Conservation (phyloP, 768 basidiomycete species). For the Calocybe indica region DNA sequence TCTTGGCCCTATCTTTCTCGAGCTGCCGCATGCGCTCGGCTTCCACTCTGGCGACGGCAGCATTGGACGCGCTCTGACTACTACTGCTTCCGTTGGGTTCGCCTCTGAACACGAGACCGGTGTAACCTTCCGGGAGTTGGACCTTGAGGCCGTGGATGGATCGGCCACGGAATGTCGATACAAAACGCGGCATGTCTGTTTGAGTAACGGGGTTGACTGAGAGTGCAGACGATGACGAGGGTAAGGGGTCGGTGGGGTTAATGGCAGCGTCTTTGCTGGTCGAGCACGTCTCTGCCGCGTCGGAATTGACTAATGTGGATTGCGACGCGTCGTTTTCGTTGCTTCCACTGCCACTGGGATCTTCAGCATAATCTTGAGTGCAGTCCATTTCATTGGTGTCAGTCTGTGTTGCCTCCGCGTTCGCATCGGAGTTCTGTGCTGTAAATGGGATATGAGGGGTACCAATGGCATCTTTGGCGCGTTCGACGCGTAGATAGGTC, state of each 20-base stretch:
- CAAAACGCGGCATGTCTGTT: slow-evolving; percentile 26
- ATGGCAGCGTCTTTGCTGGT: background rate
- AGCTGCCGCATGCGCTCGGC: too few relatives aligned
- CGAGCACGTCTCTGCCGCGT: background rate
- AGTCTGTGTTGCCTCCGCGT: slow-evolving; percentile 5
- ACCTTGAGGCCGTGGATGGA: slow-evolving; percentile 62
- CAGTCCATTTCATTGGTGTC: background rate
- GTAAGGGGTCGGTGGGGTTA: too few relatives aligned
- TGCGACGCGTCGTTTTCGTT: background rate
- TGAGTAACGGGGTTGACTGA: too few relatives aligned
- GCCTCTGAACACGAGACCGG: slow-evolving; percentile 53
- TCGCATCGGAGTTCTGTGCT: background rate
- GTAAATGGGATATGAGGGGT: slow-evolving; percentile 10
- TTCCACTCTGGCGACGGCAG: background rate
- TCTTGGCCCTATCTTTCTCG: background rate
- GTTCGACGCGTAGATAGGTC: slow-evolving; percentile 62
- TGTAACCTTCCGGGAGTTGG: slow-evolving; percentile 58
- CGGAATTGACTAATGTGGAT: background rate
- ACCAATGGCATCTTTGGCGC: slow-evolving; percentile 25
- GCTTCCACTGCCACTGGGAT: background rate
- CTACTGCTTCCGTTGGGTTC: slow-evolving; percentile 10
- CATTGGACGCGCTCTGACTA: background rate
- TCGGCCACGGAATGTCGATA: slow-evolving; percentile 74
- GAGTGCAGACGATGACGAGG: too few relatives aligned
- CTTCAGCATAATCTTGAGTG: background rate